Evolutionary conservation across 2,329 filamentous ascomycete genomes (phyloP).

Genomic region (Dactylellina leptospora): DNA sequence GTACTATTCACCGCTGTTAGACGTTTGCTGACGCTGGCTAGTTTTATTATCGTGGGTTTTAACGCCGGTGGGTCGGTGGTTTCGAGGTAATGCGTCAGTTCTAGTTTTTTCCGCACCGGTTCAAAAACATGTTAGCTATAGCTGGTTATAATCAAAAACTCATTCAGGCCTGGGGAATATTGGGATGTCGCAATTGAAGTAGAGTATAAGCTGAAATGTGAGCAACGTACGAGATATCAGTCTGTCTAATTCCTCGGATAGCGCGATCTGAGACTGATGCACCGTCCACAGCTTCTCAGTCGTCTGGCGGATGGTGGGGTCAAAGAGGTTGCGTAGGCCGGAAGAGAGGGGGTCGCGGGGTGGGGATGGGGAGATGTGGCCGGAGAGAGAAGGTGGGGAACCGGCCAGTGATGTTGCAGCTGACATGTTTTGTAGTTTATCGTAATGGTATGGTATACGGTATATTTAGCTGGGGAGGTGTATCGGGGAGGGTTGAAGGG

Average conservation of each 20-base stretch:
- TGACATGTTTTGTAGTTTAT: constrained; percentile 17
- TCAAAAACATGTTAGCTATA: background rate
- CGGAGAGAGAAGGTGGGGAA: constrained; percentile 39
- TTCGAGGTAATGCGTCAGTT: constrained; percentile 56
- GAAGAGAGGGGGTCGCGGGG: constrained; percentile 55
- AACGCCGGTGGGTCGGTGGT: constrained; percentile 56
- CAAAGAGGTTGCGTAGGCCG: constrained; percentile 56
- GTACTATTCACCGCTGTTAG: constrained; percentile 56
- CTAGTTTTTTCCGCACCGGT: constrained; percentile 50
- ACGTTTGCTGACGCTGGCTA: constrained; percentile 55
- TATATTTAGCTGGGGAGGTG: background rate
- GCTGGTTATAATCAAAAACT: background rate
- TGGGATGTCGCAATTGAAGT: background rate
- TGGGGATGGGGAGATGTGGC: constrained; percentile 41
- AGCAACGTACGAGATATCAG: constrained; percentile 55
- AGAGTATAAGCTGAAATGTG: background rate
- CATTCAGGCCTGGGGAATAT: too few species aligned
- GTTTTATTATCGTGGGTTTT: constrained; percentile 57
- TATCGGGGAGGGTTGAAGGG: background rate
- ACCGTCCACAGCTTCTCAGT: constrained; percentile 57
- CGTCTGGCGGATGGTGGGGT: constrained; percentile 57
- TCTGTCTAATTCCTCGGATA: constrained; percentile 56
- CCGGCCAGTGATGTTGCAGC: constrained; percentile 37
- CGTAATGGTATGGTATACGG: background rate
- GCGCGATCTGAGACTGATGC: constrained; percentile 56